Evolutionary conservation across 495 filamentous ascomycete genomes (phyloP), one percentile per base, ranked within the genome.

Genomic region (Hyaloscypha bicolor): DNA sequence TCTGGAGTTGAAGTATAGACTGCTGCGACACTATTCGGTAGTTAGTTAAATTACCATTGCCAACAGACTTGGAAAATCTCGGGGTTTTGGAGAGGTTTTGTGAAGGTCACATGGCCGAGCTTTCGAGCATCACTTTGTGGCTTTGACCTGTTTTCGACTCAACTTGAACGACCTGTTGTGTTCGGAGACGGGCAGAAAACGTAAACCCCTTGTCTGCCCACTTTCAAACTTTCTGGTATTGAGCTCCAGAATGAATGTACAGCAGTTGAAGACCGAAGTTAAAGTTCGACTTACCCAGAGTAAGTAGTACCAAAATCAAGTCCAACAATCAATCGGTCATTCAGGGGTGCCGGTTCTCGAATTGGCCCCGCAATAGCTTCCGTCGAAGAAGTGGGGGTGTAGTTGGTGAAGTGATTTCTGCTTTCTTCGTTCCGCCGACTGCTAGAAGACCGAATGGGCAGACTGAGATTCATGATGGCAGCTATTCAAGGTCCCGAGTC

Each of bases 1-100:
- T 93, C 90, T 1, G 90, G 90, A 0, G 88, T 90, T 11, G 86
- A 88, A 14, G 88, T 91, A 71, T 92, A 91, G 32, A 89, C 88
- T n/a, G 87, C 84, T 11, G 90, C 90, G 45, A 92, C 90, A 51
- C 89, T 90, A 66, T 51, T 9, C 29, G 19, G n/a, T 19, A 11
- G 55, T 70, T 58, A 69, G 71, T 57, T 19, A 48, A 6, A 48
- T 4, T 48, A 19, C 16, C 4, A 14, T 48, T 48, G 42, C 11
- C 16, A 32, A 16, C 21, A 55, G 35, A 52, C n/a, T 6, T 37
- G 35, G 25, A 60, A 37, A 16, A 35, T 39, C 56, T 37, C 9
- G 53, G 3, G 4, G 56, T 9, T 25, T 56, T 12, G 35, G 53
- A 11, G 22, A 29, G 29, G 53, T 56, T 53, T 12, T 56, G 22